Evolutionary conservation across 176 grass and related monocot genomes (phyloP).

Genomic region (Puya raimondii): DNA sequence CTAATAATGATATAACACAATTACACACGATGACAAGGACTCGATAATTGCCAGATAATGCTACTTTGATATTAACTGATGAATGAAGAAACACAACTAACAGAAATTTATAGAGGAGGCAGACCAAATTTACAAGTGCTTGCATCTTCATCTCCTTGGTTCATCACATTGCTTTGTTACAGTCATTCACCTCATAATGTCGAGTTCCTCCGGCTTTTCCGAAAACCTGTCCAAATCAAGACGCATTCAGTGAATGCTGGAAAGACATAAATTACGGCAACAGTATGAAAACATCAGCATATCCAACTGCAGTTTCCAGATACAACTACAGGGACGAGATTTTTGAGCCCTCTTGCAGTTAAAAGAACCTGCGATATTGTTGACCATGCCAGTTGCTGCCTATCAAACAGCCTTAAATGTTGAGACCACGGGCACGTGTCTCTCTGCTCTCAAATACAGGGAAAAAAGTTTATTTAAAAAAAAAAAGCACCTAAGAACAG

Average conservation of each 20-base stretch:
- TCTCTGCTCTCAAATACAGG: background rate
- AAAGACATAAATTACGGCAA: too few species aligned
- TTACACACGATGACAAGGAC: background rate
- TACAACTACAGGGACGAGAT: too few species aligned
- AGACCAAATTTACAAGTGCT: background rate
- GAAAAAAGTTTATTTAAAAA: background rate
- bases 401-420: too few species aligned
- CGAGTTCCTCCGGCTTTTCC: background rate
- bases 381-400: too few species aligned
- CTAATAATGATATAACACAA: background rate
- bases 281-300: background rate
- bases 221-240: background rate
- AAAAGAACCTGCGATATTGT: background rate
- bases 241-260: too few species aligned
- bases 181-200: background rate
- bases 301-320: too few species aligned
- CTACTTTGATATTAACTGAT: background rate
- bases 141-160: background rate
- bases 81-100: background rate
- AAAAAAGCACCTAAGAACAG: constrained; percentile 23
- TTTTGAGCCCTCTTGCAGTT: background rate
- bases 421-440: background rate
- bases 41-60: background rate
- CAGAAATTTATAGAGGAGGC: background rate
- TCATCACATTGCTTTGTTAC: background rate